phyloP scores from a whole-genome alignment of 495 filamentous ascomycete genomes.

The Neurospora hispaniola region DNA sequence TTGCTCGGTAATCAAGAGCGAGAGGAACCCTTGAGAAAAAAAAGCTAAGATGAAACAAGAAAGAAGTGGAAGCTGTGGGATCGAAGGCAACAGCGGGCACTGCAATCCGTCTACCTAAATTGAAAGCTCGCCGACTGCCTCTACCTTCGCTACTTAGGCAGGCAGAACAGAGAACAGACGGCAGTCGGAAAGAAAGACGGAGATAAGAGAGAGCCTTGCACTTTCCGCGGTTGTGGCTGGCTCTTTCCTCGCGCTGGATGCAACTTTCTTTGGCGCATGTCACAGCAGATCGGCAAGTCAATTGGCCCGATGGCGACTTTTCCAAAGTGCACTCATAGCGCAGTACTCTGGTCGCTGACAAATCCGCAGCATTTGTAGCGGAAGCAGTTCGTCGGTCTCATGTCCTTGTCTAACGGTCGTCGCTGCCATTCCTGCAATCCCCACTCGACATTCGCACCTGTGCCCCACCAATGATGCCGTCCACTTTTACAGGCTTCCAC shows the following conservation, averaged over 20 bases:
- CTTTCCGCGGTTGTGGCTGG: not conserved
- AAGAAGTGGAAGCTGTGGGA: not conserved
- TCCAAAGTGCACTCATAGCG: not conserved
- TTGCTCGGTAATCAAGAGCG: not conserved
- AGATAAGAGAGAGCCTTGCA: not conserved
- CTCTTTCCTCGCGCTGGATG: conserved; percentile 2
- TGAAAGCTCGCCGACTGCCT: not conserved
- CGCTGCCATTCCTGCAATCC: not conserved
- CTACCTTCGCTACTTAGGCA: not conserved
- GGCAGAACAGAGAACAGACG: not conserved
- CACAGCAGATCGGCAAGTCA: not conserved
- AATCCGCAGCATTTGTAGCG: not conserved
- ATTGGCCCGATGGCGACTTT: not conserved
- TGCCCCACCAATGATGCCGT: not conserved
- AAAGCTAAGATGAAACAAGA: not conserved
- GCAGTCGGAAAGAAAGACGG: not conserved
- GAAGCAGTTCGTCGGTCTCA: not conserved
- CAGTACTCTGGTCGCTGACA: not conserved
- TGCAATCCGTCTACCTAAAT: not conserved
- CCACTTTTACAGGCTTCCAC: not conserved
- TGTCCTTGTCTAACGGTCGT: not conserved
- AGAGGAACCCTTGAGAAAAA: not conserved
- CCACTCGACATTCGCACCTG: conserved; percentile 4
- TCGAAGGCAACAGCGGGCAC: not conserved
- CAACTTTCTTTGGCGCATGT: conserved; percentile 3